Percentiles rank a stretch among this genome's conserved stretches.
Evolutionary conservation across 345 rosid species (phyloP).

Genomic region (Citrus inodora): DNA sequence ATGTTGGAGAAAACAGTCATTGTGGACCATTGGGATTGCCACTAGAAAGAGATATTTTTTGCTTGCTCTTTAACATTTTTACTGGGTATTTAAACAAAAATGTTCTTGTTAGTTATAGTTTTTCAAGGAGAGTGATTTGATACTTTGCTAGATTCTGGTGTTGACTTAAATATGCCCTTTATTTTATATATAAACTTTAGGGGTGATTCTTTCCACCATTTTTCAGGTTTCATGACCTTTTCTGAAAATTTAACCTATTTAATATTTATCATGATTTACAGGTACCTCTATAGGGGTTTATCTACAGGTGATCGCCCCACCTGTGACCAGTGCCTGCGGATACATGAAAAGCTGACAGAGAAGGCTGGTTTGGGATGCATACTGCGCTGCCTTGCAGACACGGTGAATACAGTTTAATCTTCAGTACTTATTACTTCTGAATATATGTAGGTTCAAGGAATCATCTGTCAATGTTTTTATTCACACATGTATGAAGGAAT

Average conservation of each 20-base stretch:
- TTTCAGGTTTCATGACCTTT: not conserved
- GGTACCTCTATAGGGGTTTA: conserved; percentile 86
- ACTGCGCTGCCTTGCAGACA: conserved; percentile 76
- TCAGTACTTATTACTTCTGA: not conserved
- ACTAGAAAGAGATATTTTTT: not conserved
- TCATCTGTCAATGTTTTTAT: not conserved
- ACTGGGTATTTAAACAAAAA: not conserved
- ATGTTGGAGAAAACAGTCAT: not conserved
- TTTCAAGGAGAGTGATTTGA: not conserved
- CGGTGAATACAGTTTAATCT: conserved; percentile 63
- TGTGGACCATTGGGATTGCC: not conserved
- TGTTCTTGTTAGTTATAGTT: not conserved
- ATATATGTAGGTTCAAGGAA: not conserved
- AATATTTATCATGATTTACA: conserved; percentile 14
- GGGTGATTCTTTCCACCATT: not conserved
- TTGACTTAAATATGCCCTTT: not conserved
- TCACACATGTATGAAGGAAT: not conserved
- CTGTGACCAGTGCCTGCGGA: conserved; percentile 82
- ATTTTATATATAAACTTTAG: not conserved
- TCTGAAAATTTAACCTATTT: too few species aligned
- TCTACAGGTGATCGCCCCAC: conserved; percentile 92
- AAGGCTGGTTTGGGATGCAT: conserved; percentile 93
- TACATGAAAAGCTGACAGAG: conserved; percentile 86
- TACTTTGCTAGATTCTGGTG: not conserved
- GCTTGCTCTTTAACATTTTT: not conserved